Conservation (phyloP, 306 rosid genomes). For the Pueraria montana region DNA sequence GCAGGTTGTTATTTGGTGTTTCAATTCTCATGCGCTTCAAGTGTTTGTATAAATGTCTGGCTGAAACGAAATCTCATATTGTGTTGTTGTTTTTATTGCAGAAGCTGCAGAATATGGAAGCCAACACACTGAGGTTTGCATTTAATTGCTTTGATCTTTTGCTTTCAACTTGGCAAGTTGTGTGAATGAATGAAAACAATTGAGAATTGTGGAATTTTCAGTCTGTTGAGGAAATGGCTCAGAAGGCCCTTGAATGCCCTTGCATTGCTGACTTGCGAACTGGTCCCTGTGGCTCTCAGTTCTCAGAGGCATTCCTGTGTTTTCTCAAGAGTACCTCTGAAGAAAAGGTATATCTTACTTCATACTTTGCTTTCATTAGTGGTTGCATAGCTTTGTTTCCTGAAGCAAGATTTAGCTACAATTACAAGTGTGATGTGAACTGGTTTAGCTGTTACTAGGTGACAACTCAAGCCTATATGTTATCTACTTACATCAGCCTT, state of each 20-base stretch:
- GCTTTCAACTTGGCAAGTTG: slow-evolving; percentile 33
- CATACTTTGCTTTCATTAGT: slow-evolving; percentile 19
- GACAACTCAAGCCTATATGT: neutral
- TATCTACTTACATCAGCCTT: neutral
- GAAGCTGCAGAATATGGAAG: slow-evolving; percentile 92
- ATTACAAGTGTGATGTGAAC: neutral
- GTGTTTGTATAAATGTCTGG: slow-evolving; percentile 49
- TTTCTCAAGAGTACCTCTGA: slow-evolving; percentile 86
- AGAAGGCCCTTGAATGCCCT: slow-evolving; percentile 92
- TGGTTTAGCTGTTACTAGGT: slow-evolving; percentile 2
- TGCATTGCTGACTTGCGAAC: slow-evolving; percentile 88
- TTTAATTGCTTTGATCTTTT: neutral
- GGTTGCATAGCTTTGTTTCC: neutral
- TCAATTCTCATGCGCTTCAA: slow-evolving; percentile 25
- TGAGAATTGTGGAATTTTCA: slow-evolving; percentile 51
- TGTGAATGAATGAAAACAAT: slow-evolving; percentile 27
- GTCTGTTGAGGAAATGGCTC: slow-evolving; percentile 88
- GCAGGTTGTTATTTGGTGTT: slow-evolving; percentile 58
- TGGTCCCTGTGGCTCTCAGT: slow-evolving; percentile 85
- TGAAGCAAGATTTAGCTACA: slow-evolving; percentile 11
- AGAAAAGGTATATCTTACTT: slow-evolving; percentile 74
- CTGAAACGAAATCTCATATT: neutral
- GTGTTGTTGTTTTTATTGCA: slow-evolving; percentile 49
- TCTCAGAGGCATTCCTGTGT: slow-evolving; percentile 88
- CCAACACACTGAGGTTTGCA: slow-evolving; percentile 70